Evolutionary conservation across 2,329 filamentous ascomycete genomes (phyloP), one percentile per base, ranked within the genome.

Genomic region (Didymella arachidicola): DNA sequence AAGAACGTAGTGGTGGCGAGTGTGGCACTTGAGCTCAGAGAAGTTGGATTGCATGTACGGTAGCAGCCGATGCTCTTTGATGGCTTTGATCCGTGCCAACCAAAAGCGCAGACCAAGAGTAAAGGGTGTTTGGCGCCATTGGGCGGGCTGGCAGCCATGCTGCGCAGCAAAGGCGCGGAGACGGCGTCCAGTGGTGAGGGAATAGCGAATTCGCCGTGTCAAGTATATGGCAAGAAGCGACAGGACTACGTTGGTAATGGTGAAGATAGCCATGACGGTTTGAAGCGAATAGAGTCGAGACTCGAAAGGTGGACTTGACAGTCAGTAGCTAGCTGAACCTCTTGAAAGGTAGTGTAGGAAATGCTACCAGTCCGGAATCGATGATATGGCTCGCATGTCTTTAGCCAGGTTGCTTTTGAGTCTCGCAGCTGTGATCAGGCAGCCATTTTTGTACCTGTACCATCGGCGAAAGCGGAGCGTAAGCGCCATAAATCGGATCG

Each of bases 61-160:
- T 2, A 68, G 58, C 1, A 69, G 11, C 2, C 49, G 34, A 16
- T 67, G 53, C 16, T 57, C 47, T 29, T 74, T 78, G 44, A 78
- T 51, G 0, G 78, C 75, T 12, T 71, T 70, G 16, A 79, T 52
- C 44, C 79, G 78, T 27, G 71, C 61, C 27, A 73, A 48, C 60
- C 84, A 75, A 42, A 79, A 64, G 65, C 84, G 81, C n/a, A 81
- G 58, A 3, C 85, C 84, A 19, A 64, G 44, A 44, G 85, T 63
- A 32, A 49, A 30, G 2, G 29, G 38, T 2, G 11, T 39, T 36
- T 54, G 42, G 19, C 12, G 79, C 1, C 79, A 79, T 60, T 71
- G 67, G 3, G 78, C 70, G 1, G 77, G 74, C n/a, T 80, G 73
- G 65, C 83, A 84, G 32, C 81, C 81, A 66, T 82, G 73, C 32